A percentile compares a stretch with the other conserved stretches of the same genome.
Conservation (phyloP, 192 early-diverging fungal species). For the Podila minutissima region DNA sequence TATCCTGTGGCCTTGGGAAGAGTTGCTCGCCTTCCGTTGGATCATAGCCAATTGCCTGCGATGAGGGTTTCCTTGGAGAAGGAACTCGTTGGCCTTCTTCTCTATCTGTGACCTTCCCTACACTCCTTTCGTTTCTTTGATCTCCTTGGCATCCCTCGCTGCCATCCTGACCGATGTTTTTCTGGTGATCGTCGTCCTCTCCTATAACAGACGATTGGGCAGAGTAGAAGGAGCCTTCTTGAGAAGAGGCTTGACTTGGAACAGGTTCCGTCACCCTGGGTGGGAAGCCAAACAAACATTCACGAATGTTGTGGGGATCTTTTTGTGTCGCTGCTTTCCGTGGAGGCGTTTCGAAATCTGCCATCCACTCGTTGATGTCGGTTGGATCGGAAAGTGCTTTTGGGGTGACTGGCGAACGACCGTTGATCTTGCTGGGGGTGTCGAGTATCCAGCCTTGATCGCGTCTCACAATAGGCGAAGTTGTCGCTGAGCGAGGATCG, state of each 20-base stretch:
- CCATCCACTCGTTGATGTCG: conserved; percentile 16
- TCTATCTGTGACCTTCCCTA: too few species aligned
- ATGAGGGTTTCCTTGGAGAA: too few species aligned
- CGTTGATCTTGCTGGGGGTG: conserved; percentile 14
- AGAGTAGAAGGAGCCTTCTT: conserved; percentile 23
- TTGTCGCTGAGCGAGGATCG: conserved; percentile 1
- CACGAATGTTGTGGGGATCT: background rate
- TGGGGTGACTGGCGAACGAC: background rate
- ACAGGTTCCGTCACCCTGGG: too few species aligned
- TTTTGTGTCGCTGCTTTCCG: background rate
- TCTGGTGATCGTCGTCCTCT: conserved; percentile 2
- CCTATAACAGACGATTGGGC: conserved; percentile 14
- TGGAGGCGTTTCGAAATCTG: conserved; percentile 37
- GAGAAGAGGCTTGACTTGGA: conserved; percentile 29
- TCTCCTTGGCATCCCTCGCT: background rate
- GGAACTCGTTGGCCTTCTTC: too few species aligned
- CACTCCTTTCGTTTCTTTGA: background rate
- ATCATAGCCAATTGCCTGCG: too few species aligned
- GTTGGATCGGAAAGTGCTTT: too few species aligned
- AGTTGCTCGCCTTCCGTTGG: too few species aligned
- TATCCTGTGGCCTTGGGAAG: too few species aligned
- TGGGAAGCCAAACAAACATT: too few species aligned
- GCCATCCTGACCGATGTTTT: background rate
- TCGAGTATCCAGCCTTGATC: conserved; percentile 6
- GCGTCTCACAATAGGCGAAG: conserved; percentile 5